phyloP scores from a whole-genome alignment of 2,329 filamentous ascomycete genomes.

The Stachybotrys echinatus region DNA sequence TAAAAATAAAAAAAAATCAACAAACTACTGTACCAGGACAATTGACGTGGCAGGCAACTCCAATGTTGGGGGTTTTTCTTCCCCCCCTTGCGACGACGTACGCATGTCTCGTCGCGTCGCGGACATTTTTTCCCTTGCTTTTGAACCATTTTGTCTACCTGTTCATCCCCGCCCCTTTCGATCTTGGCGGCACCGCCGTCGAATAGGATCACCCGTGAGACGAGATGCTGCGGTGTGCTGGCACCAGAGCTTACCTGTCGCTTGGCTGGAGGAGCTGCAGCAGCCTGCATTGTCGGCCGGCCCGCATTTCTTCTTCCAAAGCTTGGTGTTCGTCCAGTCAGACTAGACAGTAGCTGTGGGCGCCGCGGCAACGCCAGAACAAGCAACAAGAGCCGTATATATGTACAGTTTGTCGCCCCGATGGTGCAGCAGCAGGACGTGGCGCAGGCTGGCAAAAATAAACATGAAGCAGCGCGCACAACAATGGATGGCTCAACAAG shows the following conservation, averaged over 20 bases:
- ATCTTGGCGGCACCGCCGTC: background rate
- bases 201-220: background rate
- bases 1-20: too few species aligned
- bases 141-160: background rate
- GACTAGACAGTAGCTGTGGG: background rate
- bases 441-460: background rate
- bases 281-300: background rate
- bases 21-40: too few species aligned
- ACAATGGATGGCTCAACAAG: background rate
- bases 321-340: background rate
- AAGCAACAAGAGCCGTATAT: background rate
- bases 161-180: background rate
- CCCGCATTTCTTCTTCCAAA: too few species aligned
- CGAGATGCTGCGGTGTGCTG: constrained; percentile 3
- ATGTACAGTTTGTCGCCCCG: too few species aligned
- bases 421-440: background rate
- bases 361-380: background rate
- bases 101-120: too few species aligned
- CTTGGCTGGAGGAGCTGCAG: too few species aligned
- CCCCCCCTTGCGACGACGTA: too few species aligned
- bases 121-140: too few species aligned
- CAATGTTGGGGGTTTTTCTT: too few species aligned
- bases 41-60: too few species aligned
- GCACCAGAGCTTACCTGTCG: constrained; percentile 3
- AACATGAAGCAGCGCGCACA: background rate